Evolutionary conservation across 2,329 filamentous ascomycete species (phyloP), one percentile per base, ranked within the genome.

Genomic region (Pseudocercospora vitis): DNA sequence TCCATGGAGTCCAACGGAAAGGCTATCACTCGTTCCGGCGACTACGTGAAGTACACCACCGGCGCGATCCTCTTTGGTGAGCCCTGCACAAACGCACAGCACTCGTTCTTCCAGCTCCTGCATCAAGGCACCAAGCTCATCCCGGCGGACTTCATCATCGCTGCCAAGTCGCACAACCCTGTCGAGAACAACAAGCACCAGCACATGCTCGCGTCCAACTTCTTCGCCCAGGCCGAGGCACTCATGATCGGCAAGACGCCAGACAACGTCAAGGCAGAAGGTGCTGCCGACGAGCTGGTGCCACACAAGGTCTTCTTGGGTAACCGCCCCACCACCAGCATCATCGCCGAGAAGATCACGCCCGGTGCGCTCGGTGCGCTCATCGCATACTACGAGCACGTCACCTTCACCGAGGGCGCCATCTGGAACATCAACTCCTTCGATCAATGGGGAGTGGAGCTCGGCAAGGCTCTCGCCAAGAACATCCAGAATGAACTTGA

Each of bases 1-100:
- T 97, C 92, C 57, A 99, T 99, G 94, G 94, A 99, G 81, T 97
- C 92, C 58, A 99, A 99, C 75, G 94, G 94, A 71, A 99, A 99
- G 82, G 89, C 88, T 57, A 91, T 97, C 70, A 95, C 92, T 58
- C 89, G 94, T 68, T 87, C 84, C 53, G 86, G 91, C 31, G 83
- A 86, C 61, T 87, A 95, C 57, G 91, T 95, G 70, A 96, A 96
- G 78, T 99, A 99, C 80, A 96, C 91, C 54, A 99, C 94, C 31
- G 92, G 94, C 45, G 84, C 94, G 50, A 92, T 99, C 71, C 80
- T 99, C 60, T 99, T 99, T 71, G 94, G 94, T 70, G 94, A 99
- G 81, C 94, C 94, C 50, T 95, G 91, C 76, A 99, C 94, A 73
- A 99, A 99, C 72, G 94, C 94, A 39, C 94, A 99, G 80, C 94